These are phyloP conservation scores for Mariannaea elegans DNA, from an alignment of 2,329 filamentous ascomycete genomes.

Conservation along the genomic window DNA sequence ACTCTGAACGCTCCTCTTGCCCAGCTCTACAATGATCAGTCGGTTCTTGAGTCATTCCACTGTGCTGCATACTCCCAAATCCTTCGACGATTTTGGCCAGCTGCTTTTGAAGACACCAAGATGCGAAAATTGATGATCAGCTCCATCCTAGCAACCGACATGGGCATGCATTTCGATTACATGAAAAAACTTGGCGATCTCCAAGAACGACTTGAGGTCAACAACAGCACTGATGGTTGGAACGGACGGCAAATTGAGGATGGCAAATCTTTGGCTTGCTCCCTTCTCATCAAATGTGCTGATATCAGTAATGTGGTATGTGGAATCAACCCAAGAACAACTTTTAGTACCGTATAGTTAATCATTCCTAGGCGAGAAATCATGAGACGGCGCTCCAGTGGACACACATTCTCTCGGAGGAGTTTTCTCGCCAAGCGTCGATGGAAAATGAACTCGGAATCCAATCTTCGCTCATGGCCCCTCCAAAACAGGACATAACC, in stretches of 20 bases:
- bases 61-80: constrained; percentile 98
- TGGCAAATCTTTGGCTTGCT: constrained; percentile 83
- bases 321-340: constrained; percentile 37
- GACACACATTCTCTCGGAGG: constrained; percentile 94
- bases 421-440: constrained; percentile 90
- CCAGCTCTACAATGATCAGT: constrained; percentile 96
- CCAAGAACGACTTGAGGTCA: constrained; percentile 78
- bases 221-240: constrained; percentile 76
- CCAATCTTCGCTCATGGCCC: constrained; percentile 84
- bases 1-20: constrained; percentile 92
- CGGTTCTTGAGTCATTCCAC: constrained; percentile 96
- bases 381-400: constrained; percentile 85
- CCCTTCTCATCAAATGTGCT: constrained; percentile 94
- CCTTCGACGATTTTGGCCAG: constrained; percentile 89
- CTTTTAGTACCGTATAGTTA: constrained; percentile 17
- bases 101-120: constrained; percentile 77
- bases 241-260: constrained; percentile 78
- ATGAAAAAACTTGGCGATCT: constrained; percentile 88
- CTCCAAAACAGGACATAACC: constrained; percentile 82
- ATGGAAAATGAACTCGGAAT: constrained; percentile 93
- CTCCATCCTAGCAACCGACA: constrained; percentile 96
- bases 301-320: constrained; percentile 98
- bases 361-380: constrained; percentile 73
- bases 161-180: constrained; percentile 96
- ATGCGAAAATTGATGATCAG: constrained; percentile 95